A percentile compares a stretch with the other conserved stretches of the same genome.
Evolutionary conservation across 495 filamentous ascomycete species (phyloP).

Genomic region (Penicillium bovifimosum): DNA sequence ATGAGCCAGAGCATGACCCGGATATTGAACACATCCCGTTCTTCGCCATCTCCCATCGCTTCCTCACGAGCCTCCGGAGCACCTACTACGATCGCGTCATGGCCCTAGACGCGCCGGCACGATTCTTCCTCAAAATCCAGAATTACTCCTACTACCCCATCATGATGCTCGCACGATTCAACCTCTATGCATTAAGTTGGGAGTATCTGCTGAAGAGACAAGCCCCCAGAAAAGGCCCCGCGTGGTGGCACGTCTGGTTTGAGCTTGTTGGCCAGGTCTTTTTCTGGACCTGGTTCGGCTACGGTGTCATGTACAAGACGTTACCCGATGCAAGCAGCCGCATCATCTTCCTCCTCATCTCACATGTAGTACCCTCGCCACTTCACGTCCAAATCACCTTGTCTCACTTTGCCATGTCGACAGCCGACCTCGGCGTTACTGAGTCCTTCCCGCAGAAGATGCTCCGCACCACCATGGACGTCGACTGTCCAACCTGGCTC

Average conservation of each 20-base stretch:
- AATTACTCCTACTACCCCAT: slow-evolving; percentile 84
- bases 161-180: slow-evolving; percentile 82
- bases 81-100: slow-evolving; percentile 88
- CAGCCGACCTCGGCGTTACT: slow-evolving; percentile 74
- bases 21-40: slow-evolving; percentile 97
- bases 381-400: slow-evolving; percentile 95
- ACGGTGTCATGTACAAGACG: slow-evolving; percentile 69
- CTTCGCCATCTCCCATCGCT: slow-evolving; percentile 85
- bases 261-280: slow-evolving; percentile 77
- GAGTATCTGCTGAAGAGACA: slow-evolving; percentile 68
- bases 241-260: slow-evolving; percentile 84
- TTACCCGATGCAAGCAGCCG: slow-evolving; percentile 68
- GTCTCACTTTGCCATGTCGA: slow-evolving; percentile 96
- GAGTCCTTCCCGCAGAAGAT: slow-evolving; percentile 96
- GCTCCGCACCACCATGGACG: slow-evolving; percentile 96
- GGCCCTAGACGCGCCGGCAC: slow-evolving; percentile 73
- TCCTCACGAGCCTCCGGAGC: slow-evolving; percentile 69
- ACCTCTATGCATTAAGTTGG: slow-evolving; percentile 83
- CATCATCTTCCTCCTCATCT: slow-evolving; percentile 73
- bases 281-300: slow-evolving; percentile 96
- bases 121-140: slow-evolving; percentile 67
- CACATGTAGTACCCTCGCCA: slow-evolving; percentile 80
- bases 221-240: slow-evolving; percentile 74
- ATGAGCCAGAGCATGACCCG: slow-evolving; percentile 93
- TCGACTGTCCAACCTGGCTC: slow-evolving; percentile 91